Base-by-base conservation (phyloP, 106 monocot species). In the Dendrobium catenatum region DNA sequence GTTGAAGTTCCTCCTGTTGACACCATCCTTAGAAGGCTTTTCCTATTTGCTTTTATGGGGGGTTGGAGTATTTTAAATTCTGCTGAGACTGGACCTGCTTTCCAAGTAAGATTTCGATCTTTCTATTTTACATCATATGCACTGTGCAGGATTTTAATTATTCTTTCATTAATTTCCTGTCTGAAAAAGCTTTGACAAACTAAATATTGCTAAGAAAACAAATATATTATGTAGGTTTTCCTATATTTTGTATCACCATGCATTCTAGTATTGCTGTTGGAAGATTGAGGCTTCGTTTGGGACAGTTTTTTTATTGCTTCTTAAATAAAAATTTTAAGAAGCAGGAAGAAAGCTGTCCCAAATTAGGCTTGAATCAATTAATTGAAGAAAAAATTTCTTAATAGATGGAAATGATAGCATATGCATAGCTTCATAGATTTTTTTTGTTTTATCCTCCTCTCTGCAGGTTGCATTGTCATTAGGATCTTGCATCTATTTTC, bases 21-120 rank as follows among this genome's bases (percentile, higher is more conserved):
- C 72, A 81, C 94, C 22, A 85, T 93, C 47, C 80, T 91, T 22
- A 92, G 89, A 84, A 87, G 97, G 70, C 40, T 92, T 22, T 98
- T 94, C 81, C 89, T 98, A 58, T 98, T 98, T 85, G 94, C 85
- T 76, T 98, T 98, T 83, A 89, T 98, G 89, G 97, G 86, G 3
- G 93, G 72, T 59, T 98, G 97, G 97, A 98, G 97, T 80, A 82
- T 98, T 43, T 83, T 91, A 68, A 89, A 75, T 80, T 89, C 94
- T 59, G 87, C 90, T 37, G 89, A 93, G 47, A 85, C 88, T 80
- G 97, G 94, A 3, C 97, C 97, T 88, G 97, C 97, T 73, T 98
- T 98, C 73, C 97, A 96, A 79, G 96, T 96, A 91, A 68, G 90
- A 9, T 19, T 59, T 58, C 40, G 31, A 76, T 54, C 64, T 26